Conservation (phyloP, 2,329 filamentous ascomycete species). For the Teratosphaeria gauchensis region DNA sequence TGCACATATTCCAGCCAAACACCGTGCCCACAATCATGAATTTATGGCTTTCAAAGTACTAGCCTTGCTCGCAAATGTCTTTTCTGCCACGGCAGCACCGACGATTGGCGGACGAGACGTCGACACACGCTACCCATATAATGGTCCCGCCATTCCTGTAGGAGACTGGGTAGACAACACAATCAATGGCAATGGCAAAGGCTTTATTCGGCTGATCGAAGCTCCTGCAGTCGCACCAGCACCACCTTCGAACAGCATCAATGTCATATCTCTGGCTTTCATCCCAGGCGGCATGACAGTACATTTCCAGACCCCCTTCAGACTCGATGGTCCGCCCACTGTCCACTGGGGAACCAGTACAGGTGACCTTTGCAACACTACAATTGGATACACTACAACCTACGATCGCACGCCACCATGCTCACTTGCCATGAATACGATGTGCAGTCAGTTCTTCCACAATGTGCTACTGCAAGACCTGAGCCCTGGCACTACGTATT, state of each 20-base stretch:
- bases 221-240: slow-evolving; percentile 41
- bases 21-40: not conserved
- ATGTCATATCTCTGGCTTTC: slow-evolving; percentile 42
- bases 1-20: not conserved
- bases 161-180: slow-evolving; percentile 43
- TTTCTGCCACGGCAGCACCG: not conserved
- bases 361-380: slow-evolving; percentile 25
- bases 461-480: slow-evolving; percentile 37
- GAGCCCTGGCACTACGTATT: slow-evolving; percentile 38
- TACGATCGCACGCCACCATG: slow-evolving; percentile 42
- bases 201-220: slow-evolving; percentile 42
- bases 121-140: slow-evolving; percentile 25
- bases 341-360: slow-evolving; percentile 34
- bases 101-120: not conserved
- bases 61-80: not conserved
- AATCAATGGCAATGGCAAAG: slow-evolving; percentile 43
- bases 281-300: slow-evolving; percentile 41
- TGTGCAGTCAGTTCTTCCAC: slow-evolving; percentile 44
- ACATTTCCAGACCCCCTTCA: slow-evolving; percentile 46
- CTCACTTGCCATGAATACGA: slow-evolving; percentile 33
- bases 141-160: slow-evolving; percentile 39
- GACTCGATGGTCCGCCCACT: slow-evolving; percentile 33
- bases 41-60: not conserved
- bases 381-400: slow-evolving; percentile 33
- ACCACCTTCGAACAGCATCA: slow-evolving; percentile 41